phyloP scores from a whole-genome alignment of 2,329 filamentous ascomycete species.

The Scortechinia acanthostroma region DNA sequence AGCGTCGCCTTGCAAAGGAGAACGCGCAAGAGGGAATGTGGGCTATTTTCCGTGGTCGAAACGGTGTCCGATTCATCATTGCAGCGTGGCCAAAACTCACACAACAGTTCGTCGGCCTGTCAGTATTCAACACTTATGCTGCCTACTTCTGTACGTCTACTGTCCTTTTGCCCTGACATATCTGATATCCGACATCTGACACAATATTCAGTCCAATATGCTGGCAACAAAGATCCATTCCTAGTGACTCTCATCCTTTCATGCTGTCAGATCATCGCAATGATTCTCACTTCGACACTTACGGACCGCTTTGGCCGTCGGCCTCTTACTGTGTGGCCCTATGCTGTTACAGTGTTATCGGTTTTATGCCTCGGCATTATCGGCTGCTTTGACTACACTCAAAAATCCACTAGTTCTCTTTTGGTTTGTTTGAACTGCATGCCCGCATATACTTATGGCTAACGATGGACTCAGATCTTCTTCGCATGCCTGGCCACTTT shows the following conservation, averaged over 20 bases:
- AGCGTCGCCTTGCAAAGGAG: slow-evolving; percentile 16
- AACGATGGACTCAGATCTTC: slow-evolving; percentile 19
- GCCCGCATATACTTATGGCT: not conserved
- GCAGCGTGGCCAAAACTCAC: slow-evolving; percentile 27
- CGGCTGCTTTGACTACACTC: slow-evolving; percentile 27
- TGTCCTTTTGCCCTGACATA: not conserved
- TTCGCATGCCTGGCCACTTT: slow-evolving; percentile 30
- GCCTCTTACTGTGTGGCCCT: slow-evolving; percentile 27
- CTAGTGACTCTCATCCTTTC: slow-evolving; percentile 29
- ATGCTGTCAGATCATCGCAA: slow-evolving; percentile 29
- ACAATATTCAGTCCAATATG: slow-evolving; percentile 24
- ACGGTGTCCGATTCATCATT: slow-evolving; percentile 24
- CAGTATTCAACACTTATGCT: slow-evolving; percentile 26
- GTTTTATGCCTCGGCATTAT: slow-evolving; percentile 26
- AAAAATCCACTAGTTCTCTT: slow-evolving; percentile 20
- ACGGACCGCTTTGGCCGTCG: slow-evolving; percentile 25
- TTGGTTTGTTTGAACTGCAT: slow-evolving; percentile 14
- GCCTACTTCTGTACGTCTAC: slow-evolving; percentile 25
- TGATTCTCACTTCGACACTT: slow-evolving; percentile 22
- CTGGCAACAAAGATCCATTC: slow-evolving; percentile 29
- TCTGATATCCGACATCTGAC: not conserved
- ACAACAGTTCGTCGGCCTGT: slow-evolving; percentile 27
- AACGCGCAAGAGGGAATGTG: slow-evolving; percentile 16
- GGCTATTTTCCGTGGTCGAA: slow-evolving; percentile 25
- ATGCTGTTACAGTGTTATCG: slow-evolving; percentile 22